A percentile compares a stretch with the other conserved stretches of the same genome.
phyloP scores from a whole-genome alignment of 2,329 filamentous ascomycete genomes.

The Penicillium sp. region DNA sequence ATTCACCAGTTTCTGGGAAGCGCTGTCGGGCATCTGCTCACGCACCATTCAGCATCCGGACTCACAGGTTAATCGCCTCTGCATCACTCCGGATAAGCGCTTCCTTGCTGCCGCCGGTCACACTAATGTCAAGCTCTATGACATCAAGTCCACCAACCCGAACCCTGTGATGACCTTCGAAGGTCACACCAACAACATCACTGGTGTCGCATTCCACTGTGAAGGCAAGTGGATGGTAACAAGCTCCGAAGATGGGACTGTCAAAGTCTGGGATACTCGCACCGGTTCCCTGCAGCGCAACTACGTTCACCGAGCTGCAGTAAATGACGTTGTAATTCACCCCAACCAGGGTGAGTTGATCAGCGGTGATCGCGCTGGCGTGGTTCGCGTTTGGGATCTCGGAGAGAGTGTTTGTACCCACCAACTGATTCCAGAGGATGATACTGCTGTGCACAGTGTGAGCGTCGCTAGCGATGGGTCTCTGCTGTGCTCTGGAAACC shows the following conservation, averaged over 20 bases:
- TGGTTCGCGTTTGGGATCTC: slow-evolving; percentile 92
- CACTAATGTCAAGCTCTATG: slow-evolving; percentile 93
- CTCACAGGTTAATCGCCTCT: slow-evolving; percentile 96
- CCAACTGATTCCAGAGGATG: slow-evolving; percentile 92
- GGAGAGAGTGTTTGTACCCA: slow-evolving; percentile 96
- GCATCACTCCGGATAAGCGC: slow-evolving; percentile 96
- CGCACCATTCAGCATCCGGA: slow-evolving; percentile 97
- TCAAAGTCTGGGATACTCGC: slow-evolving; percentile 95
- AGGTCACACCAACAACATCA: slow-evolving; percentile 92
- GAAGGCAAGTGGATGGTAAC: slow-evolving; percentile 99
- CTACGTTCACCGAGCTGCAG: slow-evolving; percentile 82
- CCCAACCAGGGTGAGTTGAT: slow-evolving; percentile 98
- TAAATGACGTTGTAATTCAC: slow-evolving; percentile 98
- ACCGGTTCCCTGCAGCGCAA: slow-evolving; percentile 83
- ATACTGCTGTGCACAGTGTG: slow-evolving; percentile 87
- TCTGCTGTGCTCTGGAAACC: slow-evolving; percentile 89
- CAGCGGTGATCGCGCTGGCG: slow-evolving; percentile 87
- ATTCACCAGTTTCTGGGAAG: slow-evolving; percentile 83
- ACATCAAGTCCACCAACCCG: slow-evolving; percentile 97
- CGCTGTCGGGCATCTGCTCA: slow-evolving; percentile 93
- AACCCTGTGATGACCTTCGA: slow-evolving; percentile 91
- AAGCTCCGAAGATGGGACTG: slow-evolving; percentile 90
- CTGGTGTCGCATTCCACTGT: slow-evolving; percentile 94
- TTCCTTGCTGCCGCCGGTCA: slow-evolving; percentile 78
- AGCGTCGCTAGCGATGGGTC: slow-evolving; percentile 94